Evolutionary conservation across 139 green algal species (phyloP), one percentile per base, ranked within the genome.

Genomic region (Parachlorella kessleri): DNA sequence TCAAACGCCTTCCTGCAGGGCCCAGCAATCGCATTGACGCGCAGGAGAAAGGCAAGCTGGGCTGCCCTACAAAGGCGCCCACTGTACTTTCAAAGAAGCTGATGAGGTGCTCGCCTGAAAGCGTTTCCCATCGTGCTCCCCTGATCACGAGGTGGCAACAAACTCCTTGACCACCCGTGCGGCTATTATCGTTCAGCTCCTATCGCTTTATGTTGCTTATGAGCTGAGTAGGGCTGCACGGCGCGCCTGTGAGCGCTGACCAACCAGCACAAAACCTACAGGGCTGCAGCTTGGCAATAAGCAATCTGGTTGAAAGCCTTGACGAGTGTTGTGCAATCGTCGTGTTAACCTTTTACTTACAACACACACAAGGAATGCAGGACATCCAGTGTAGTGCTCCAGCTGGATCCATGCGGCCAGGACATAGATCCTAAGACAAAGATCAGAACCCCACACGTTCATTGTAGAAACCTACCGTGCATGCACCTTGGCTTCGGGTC

Each of bases 1-100:
- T 98, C 94, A 26, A 98, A 94, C 73, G 94, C 75, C 48, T 94
- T 94, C 1, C 87, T 59, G 48, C 48, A 59, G 21, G 14, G 48
- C 71, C 63, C 95, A 89, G 7, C 75, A 73, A 30, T 42, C 8
- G 32, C 66, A 59, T 28, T 28, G 14, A 59, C 48, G 21, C 21
- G 21, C 48, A 59, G 48, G 48, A 18, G 21, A 59, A 59, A 18
- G 21, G 14, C 48, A 28, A 28, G 48, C 14, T 59, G 14, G 48
- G 48, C 14, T 59, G 21, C 14, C 21, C 21, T 14, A 59, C 14
- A 18, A 18, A 59, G 48, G 48, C 14, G 21, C 48, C 14, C 48
- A 59, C 48, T 59, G 48, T 18, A 59, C 48, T 59, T 59, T n/a
- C n/a, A n/a, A n/a, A n/a, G n/a, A n/a, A n/a, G n/a, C n/a, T n/a